Conservation (phyloP, 768 basidiomycete species). For the Daedaleopsis nitida region DNA sequence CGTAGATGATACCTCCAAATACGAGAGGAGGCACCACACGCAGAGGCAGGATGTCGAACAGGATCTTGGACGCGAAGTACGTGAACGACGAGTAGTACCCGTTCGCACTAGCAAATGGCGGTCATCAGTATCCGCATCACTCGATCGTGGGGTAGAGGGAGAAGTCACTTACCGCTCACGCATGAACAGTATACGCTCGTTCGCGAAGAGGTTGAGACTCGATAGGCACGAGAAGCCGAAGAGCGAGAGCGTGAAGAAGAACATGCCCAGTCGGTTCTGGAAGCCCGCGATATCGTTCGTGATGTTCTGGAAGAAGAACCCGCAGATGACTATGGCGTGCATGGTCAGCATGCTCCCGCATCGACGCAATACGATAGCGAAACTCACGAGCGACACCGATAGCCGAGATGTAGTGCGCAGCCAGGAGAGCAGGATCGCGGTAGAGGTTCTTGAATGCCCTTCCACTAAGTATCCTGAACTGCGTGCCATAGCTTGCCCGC, state of each 20-base stretch:
- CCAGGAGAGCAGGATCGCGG: slow-evolving; percentile 88
- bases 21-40: slow-evolving; percentile 94
- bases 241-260: slow-evolving; percentile 96
- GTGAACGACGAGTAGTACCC: slow-evolving; percentile 98
- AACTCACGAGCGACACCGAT: slow-evolving; percentile 80
- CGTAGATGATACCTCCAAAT: slow-evolving; percentile 94
- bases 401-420: slow-evolving; percentile 87
- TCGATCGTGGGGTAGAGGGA: too few species aligned
- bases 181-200: slow-evolving; percentile 95
- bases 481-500: slow-evolving; percentile 84
- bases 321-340: slow-evolving; percentile 69
- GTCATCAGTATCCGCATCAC: too few species aligned
- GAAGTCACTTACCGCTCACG: slow-evolving; percentile 75
- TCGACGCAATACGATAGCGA: background rate
- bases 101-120: slow-evolving; percentile 63
- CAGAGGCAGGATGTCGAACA: slow-evolving; percentile 95
- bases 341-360: slow-evolving; percentile 7
- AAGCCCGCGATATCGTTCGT: slow-evolving; percentile 96
- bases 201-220: slow-evolving; percentile 91
- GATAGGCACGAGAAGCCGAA: slow-evolving; percentile 98
- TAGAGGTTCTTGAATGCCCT: slow-evolving; percentile 98
- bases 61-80: slow-evolving; percentile 96
- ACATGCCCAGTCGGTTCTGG: slow-evolving; percentile 92
- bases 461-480: slow-evolving; percentile 93
- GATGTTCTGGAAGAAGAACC: slow-evolving; percentile 89